phyloP scores from a whole-genome alignment of 345 rosid species.

The Camelina sativa region DNA sequence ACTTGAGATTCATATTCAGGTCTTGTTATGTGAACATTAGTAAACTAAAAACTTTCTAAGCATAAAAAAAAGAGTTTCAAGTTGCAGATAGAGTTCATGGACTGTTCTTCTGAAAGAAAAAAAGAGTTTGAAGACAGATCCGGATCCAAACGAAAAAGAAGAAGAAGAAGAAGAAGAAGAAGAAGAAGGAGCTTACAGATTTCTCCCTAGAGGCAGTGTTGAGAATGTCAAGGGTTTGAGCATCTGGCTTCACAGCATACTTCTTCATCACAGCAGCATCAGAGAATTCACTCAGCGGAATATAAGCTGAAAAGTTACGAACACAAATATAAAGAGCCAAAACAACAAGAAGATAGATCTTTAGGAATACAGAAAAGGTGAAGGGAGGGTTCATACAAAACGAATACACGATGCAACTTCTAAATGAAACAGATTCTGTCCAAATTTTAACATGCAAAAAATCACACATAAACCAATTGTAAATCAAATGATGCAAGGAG shows the following conservation, averaged over 20 bases:
- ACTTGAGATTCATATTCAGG: not conserved
- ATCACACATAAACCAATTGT: not conserved
- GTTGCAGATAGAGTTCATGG: not conserved
- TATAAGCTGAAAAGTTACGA: slow-evolving; percentile 57
- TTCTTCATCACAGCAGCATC: slow-evolving; percentile 68
- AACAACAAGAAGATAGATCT: not conserved
- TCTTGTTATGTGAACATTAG: not conserved
- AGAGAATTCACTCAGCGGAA: slow-evolving; percentile 67
- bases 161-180: not conserved
- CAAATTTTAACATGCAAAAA: not conserved
- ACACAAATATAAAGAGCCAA: slow-evolving; percentile 22
- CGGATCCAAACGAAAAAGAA: too few species aligned
- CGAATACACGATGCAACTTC: not conserved
- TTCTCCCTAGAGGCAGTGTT: slow-evolving; percentile 62
- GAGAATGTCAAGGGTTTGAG: slow-evolving; percentile 71
- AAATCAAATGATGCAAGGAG: slow-evolving; percentile 23
- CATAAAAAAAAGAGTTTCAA: not conserved
- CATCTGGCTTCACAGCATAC: slow-evolving; percentile 72
- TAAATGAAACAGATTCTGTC: not conserved
- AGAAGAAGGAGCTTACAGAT: slow-evolving; percentile 44
- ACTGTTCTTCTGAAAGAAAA: not conserved
- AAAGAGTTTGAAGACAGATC: too few species aligned
- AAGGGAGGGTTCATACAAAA: not conserved
- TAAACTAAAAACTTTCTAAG: not conserved
- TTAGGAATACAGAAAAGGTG: not conserved